phyloP scores from a whole-genome alignment of 2,329 filamentous ascomycete genomes.

The Neofusicoccum umdonicola region DNA sequence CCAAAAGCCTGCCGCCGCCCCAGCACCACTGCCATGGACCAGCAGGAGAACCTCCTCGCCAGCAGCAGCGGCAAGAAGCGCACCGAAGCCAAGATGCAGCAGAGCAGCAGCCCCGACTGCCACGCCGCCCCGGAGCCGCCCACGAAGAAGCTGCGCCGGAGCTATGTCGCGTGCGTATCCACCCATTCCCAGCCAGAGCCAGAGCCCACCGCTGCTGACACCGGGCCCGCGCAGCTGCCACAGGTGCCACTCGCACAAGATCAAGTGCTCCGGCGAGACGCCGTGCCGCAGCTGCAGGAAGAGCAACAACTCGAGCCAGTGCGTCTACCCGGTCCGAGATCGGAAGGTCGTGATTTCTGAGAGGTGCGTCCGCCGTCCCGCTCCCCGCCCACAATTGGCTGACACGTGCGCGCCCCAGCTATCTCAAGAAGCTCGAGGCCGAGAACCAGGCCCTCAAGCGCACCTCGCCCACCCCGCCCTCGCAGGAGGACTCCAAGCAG shows the following conservation, averaged over 20 bases:
- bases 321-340: constrained; percentile 24
- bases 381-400: background rate
- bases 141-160: constrained; percentile 14
- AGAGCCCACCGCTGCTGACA: background rate
- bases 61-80: constrained; percentile 12
- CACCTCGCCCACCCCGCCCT: constrained; percentile 6
- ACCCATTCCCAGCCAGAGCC: background rate
- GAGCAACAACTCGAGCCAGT: constrained; percentile 21
- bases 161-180: constrained; percentile 17
- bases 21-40: background rate
- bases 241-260: constrained; percentile 27
- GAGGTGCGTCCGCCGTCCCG: constrained; percentile 17
- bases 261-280: constrained; percentile 27
- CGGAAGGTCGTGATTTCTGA: constrained; percentile 25
- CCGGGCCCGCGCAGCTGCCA: constrained; percentile 21
- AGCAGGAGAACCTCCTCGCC: constrained; percentile 5
- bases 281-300: constrained; percentile 24
- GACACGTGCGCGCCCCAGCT: constrained; percentile 6
- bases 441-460: constrained; percentile 21
- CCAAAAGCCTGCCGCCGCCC: background rate
- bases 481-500: constrained; percentile 7
- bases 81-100: background rate
- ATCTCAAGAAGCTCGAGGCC: constrained; percentile 24
- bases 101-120: constrained; percentile 9
- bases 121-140: constrained; percentile 5